A percentile compares a stretch with the other conserved stretches of the same genome.
These are phyloP conservation scores for Pyricularia grisea DNA, from an alignment of 2,329 filamentous ascomycete genomes.

Conservation along the genomic window DNA sequence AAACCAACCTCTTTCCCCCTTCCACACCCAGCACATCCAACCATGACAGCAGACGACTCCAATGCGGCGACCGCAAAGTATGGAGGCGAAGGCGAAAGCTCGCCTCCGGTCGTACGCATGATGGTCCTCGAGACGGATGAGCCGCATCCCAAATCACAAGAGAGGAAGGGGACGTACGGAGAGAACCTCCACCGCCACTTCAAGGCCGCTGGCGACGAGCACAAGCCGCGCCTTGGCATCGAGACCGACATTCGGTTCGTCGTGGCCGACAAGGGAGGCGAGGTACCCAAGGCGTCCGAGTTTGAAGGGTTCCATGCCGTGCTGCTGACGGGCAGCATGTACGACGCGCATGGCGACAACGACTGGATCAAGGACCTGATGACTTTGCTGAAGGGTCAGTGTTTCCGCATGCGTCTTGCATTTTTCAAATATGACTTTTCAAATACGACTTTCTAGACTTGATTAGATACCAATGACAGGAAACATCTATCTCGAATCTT, in stretches of 20 bases:
- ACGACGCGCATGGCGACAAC: conserved; percentile 63
- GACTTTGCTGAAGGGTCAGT: conserved; percentile 30
- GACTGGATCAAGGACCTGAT: conserved; percentile 71
- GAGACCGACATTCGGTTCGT: conserved; percentile 46
- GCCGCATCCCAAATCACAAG: conserved; percentile 39
- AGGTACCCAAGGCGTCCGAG: conserved; percentile 35
- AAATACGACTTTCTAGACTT: background rate
- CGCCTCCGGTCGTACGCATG: conserved; percentile 18
- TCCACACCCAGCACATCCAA: background rate
- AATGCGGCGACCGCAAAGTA: background rate
- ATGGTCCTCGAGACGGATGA: conserved; percentile 51
- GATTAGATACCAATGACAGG: background rate
- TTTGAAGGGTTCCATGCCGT: conserved; percentile 68
- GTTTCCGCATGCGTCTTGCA: background rate
- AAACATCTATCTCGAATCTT: background rate
- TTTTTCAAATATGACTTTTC: background rate
- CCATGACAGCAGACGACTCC: background rate
- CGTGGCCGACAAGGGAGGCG: conserved; percentile 36
- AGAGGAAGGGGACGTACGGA: conserved; percentile 41
- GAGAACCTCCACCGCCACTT: conserved; percentile 43
- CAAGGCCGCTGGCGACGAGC: conserved; percentile 36
- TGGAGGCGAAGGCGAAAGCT: background rate
- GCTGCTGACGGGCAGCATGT: conserved; percentile 67
- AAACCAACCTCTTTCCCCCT: background rate
- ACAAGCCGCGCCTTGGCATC: conserved; percentile 43